phyloP scores from a whole-genome alignment of 345 rosid genomes.

The Psidium guajava region DNA sequence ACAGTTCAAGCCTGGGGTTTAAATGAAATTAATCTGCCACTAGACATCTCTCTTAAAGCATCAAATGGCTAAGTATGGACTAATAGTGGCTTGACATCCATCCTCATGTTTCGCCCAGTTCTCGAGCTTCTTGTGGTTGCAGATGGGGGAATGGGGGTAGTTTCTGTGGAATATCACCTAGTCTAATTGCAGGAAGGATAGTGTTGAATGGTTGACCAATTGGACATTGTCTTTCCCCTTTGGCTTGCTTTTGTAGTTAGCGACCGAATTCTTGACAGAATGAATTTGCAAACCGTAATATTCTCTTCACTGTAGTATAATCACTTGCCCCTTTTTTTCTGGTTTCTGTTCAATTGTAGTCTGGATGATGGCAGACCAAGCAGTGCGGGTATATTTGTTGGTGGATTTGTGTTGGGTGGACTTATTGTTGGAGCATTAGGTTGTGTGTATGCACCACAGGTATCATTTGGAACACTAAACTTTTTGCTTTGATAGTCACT shows the following conservation, averaged over 20 bases:
- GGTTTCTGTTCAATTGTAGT: conserved; percentile 1
- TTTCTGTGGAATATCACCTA: not conserved
- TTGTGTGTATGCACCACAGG: conserved; percentile 42
- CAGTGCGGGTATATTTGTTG: conserved; percentile 27
- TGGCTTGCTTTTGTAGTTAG: not conserved
- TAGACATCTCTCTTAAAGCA: not conserved
- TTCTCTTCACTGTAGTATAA: not conserved
- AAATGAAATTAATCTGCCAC: not conserved
- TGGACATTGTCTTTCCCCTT: not conserved
- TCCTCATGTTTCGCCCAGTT: not conserved
- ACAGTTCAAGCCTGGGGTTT: not conserved
- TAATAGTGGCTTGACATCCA: not conserved
- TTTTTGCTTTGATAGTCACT: not conserved
- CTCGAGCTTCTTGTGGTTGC: not conserved
- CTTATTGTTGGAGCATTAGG: conserved; percentile 30
- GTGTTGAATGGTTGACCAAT: not conserved
- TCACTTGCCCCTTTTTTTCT: not conserved
- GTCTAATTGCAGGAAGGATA: not conserved
- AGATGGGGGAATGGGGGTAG: not conserved
- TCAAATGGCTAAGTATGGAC: not conserved
- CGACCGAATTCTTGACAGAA: not conserved
- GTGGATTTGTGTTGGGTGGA: conserved; percentile 42
- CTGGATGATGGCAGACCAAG: conserved; percentile 14
- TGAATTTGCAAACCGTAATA: not conserved
- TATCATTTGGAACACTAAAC: conserved; percentile 1